A percentile compares a stretch with the other conserved stretches of the same genome.
Evolutionary conservation across 352 stramenopile species (phyloP).

Genomic region (Blastocystis sp.): DNA sequence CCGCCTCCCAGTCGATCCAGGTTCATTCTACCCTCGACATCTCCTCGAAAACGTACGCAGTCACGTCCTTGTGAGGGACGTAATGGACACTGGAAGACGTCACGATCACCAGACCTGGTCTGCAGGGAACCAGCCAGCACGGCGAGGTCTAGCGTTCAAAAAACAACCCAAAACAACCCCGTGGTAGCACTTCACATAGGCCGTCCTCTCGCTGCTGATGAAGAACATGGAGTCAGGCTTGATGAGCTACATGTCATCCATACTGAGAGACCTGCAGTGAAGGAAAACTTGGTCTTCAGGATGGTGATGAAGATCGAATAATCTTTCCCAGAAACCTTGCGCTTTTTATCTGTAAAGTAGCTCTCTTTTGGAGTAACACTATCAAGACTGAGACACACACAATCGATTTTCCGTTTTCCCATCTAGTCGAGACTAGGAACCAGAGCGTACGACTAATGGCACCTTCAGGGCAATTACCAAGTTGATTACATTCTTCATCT

Average conservation of each 20-base stretch:
- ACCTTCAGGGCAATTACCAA: slow-evolving; percentile 15
- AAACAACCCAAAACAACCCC: background rate
- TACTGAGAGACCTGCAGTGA: background rate
- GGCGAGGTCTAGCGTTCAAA: background rate
- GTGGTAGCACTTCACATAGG: slow-evolving; percentile 34
- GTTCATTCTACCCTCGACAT: slow-evolving; percentile 49
- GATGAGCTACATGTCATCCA: background rate
- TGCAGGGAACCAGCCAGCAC: background rate
- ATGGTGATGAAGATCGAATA: slow-evolving; percentile 58
- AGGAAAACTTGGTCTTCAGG: slow-evolving; percentile 9
- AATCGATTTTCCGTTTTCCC: slow-evolving; percentile 1
- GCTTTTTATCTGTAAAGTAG: slow-evolving; percentile 45
- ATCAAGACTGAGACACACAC: background rate
- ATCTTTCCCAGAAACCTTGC: background rate
- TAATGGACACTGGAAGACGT: slow-evolving; percentile 8
- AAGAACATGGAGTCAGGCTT: slow-evolving; percentile 33
- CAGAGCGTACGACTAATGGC: background rate
- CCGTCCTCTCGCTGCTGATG: slow-evolving; percentile 4
- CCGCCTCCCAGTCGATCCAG: slow-evolving; percentile 27
- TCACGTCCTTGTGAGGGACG: slow-evolving; percentile 13
- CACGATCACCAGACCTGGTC: background rate
- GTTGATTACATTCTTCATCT: slow-evolving; percentile 33
- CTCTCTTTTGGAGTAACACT: background rate
- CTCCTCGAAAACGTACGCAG: background rate
- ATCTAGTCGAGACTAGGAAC: background rate